phyloP scores from a whole-genome alignment of 257 asterid species.

The Solanum appendiculatum region DNA sequence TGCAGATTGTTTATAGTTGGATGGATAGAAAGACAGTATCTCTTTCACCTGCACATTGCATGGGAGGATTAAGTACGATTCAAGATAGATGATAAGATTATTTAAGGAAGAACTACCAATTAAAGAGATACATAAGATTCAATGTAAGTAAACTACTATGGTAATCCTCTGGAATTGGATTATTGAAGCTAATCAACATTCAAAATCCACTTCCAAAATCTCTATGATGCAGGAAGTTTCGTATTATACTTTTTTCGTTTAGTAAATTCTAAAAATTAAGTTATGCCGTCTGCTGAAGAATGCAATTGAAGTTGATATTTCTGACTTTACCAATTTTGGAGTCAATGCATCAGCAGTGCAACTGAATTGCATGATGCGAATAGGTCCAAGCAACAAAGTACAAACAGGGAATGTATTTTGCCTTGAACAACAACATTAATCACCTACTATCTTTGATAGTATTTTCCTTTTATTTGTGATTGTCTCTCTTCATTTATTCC shows the following conservation, averaged over 20 bases:
- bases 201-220: not conserved
- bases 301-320: not conserved
- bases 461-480: not conserved
- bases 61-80: not conserved
- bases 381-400: not conserved
- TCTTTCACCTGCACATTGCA: constrained; percentile 57
- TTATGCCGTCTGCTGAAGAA: not conserved
- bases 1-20: constrained; percentile 94
- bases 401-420: not conserved
- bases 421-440: not conserved
- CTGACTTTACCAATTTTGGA: not conserved
- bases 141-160: not conserved
- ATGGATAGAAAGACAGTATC: constrained; percentile 80
- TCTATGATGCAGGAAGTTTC: not conserved
- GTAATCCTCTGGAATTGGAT: not conserved
- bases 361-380: not conserved
- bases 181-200: not conserved
- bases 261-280: not conserved
- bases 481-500: not conserved
- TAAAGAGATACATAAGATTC: not conserved
- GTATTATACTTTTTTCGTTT: not conserved
- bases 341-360: not conserved
- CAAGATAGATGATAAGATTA: not conserved
- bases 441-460: not conserved
- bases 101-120: not conserved